These are phyloP conservation scores for Fusarium transvaalense DNA, from an alignment of 2,329 filamentous ascomycete species.

Conservation along the genomic window DNA sequence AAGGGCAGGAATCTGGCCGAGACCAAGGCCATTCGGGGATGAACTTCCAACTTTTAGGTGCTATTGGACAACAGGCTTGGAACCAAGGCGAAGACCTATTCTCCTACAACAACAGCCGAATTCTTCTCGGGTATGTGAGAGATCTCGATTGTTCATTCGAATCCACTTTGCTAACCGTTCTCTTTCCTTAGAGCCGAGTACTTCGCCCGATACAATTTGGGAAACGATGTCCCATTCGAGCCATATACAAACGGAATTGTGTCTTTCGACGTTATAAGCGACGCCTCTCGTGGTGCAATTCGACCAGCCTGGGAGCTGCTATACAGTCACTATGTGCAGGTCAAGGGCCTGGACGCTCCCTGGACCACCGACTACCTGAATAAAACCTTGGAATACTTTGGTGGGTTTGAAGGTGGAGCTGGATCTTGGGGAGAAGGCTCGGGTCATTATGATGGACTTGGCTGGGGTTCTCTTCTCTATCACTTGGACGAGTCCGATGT, in stretches of 20 bases:
- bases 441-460: slow-evolving; percentile 4
- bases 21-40: slow-evolving; percentile 32
- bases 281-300: slow-evolving; percentile 15
- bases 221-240: slow-evolving; percentile 33
- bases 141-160: fast-evolving
- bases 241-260: slow-evolving; percentile 32
- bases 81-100: slow-evolving; percentile 34
- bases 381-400: background rate
- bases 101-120: slow-evolving; percentile 34
- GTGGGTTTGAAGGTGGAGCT: background rate
- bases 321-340: slow-evolving; percentile 25
- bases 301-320: slow-evolving; percentile 22
- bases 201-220: slow-evolving; percentile 31
- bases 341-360: slow-evolving; percentile 30
- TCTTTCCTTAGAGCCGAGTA: slow-evolving; percentile 18
- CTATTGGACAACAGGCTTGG: slow-evolving; percentile 28
- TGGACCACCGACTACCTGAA: slow-evolving; percentile 36
- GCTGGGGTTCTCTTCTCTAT: slow-evolving; percentile 7
- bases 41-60: slow-evolving; percentile 18
- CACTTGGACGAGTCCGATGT: slow-evolving; percentile 1
- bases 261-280: slow-evolving; percentile 16
- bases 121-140: slow-evolving; percentile 33
- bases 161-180: background rate
- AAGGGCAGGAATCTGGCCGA: slow-evolving; percentile 34
- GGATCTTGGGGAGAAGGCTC: slow-evolving; percentile 1